A percentile compares a stretch with the other conserved stretches of the same genome.
Conservation (phyloP, 2,329 filamentous ascomycete genomes). For the Macroventuria anomochaeta region DNA sequence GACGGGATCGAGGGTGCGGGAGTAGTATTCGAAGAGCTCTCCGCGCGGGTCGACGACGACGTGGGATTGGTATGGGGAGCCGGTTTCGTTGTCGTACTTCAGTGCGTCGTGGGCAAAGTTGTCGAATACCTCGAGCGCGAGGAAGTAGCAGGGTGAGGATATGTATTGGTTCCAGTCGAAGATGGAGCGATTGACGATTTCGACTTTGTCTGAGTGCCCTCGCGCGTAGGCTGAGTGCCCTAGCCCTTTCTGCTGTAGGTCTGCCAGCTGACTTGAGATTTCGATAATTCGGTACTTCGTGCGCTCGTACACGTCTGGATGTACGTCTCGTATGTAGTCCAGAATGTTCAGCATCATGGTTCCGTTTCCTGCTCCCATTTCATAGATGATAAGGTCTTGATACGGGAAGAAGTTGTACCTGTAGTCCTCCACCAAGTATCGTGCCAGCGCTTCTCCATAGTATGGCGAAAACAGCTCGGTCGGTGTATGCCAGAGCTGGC, state of each 20-base stretch:
- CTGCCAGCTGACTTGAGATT: slow-evolving; percentile 82
- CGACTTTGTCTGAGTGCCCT: slow-evolving; percentile 83
- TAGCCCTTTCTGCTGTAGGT: slow-evolving; percentile 76
- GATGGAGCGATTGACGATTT: slow-evolving; percentile 93
- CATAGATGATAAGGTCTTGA: slow-evolving; percentile 96
- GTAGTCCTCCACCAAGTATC: slow-evolving; percentile 95
- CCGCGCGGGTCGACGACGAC: slow-evolving; percentile 85
- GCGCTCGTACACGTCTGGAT: slow-evolving; percentile 90
- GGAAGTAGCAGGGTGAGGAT: slow-evolving; percentile 94
- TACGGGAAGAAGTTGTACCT: slow-evolving; percentile 93
- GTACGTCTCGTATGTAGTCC: slow-evolving; percentile 88
- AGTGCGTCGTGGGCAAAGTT: slow-evolving; percentile 96
- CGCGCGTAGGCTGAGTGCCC: slow-evolving; percentile 69
- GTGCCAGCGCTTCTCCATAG: slow-evolving; percentile 96
- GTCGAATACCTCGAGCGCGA: slow-evolving; percentile 97
- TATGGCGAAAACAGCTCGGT: slow-evolving; percentile 96
- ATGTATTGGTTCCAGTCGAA: slow-evolving; percentile 92
- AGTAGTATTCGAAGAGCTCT: slow-evolving; percentile 96
- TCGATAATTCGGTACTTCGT: slow-evolving; percentile 97
- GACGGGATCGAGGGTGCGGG: slow-evolving; percentile 78
- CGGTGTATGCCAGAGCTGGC: slow-evolving; percentile 97
- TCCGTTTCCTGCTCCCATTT: slow-evolving; percentile 96
- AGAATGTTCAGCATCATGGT: slow-evolving; percentile 98
- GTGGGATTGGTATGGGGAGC: slow-evolving; percentile 83
- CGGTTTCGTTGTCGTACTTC: slow-evolving; percentile 84